Base-by-base conservation (phyloP, 495 filamentous ascomycete genomes). In the Talaromyces liani region DNA sequence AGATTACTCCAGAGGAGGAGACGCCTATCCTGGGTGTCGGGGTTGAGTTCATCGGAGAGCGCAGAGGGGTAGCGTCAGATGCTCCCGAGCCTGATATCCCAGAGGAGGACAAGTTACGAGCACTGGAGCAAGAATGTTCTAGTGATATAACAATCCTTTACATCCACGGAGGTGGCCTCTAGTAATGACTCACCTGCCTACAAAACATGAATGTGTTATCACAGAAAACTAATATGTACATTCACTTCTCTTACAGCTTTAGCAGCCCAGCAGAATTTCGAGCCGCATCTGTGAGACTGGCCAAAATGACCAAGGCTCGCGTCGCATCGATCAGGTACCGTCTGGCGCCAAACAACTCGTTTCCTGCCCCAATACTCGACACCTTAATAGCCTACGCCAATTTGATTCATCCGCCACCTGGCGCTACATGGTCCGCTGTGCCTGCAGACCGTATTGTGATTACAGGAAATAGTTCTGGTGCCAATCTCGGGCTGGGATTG, bases 381-480 rank as follows among this genome's bases (percentile, higher is more conserved):
- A 87, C 81, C 2, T 70, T 91, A 9, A 73, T 83, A 5, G 82
- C 85, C 0, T 91, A 91, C 65, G 79, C 91, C 6, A 79, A 75
- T 4, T 80, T 91, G 6, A 79, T 91, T 2, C 86, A 90, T 65
- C 88, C 36, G 14, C 88, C 85, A 0, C 68, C 80, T 0, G 85
- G 77, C 22, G 80, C 88, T 4, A 76, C 83, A 58, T 87, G 91
- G 69, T 73, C 76, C 12, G 69, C 87, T n/a, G 77, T 91, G 2
- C 68, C 71, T 2, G 74, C 88, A 2, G 71, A 75, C 18, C 70
- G 87, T 57, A 85, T 92, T 18, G 80, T 88, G 16, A 75, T 91
- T 56, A 79, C 81, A 10, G 88, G 88, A 8, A 89, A 92, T 27
- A 86, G 82, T 64, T 87, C 89, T 0, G 88, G 88, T 34, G 89